Conservation (phyloP, 2,329 filamentous ascomycete species). For the Pestalotiopsis sp. region DNA sequence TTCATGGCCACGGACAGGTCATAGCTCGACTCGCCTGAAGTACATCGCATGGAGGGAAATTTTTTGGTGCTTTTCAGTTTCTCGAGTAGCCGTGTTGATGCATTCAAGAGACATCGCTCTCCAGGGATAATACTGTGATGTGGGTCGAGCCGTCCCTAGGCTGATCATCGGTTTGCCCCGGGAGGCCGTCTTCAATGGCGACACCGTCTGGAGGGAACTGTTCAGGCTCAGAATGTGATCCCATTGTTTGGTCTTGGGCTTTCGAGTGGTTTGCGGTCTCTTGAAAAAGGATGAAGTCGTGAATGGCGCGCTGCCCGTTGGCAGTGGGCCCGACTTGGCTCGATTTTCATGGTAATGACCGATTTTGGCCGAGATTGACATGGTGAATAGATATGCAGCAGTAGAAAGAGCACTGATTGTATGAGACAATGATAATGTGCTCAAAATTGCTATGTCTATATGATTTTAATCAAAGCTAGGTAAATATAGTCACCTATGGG, state of each 20-base stretch:
- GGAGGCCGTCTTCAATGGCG: neutral
- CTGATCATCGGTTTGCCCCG: conserved; percentile 1
- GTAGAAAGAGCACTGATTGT: too few species aligned
- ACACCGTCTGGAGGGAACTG: neutral
- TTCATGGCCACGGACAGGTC: conserved; percentile 60
- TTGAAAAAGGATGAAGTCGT: neutral
- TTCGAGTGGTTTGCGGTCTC: neutral
- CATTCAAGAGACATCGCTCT: neutral
- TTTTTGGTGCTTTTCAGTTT: neutral
- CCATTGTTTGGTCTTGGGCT: neutral
- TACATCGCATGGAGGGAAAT: neutral
- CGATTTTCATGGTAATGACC: neutral
- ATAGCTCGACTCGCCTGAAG: neutral
- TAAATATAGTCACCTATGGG: too few species aligned
- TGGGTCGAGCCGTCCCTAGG: conserved; percentile 8
- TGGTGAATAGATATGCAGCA: neutral
- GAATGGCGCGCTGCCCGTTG: neutral
- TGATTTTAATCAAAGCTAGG: too few species aligned
- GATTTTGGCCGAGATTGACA: neutral
- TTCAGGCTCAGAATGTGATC: neutral
- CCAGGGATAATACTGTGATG: conserved; percentile 13
- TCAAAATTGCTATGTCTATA: too few species aligned
- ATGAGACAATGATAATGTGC: too few species aligned
- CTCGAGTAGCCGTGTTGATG: neutral
- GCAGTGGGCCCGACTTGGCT: neutral